Evolutionary conservation across 805 yeast genomes (phyloP).

Genomic region (Isabelozyma rhagii): DNA sequence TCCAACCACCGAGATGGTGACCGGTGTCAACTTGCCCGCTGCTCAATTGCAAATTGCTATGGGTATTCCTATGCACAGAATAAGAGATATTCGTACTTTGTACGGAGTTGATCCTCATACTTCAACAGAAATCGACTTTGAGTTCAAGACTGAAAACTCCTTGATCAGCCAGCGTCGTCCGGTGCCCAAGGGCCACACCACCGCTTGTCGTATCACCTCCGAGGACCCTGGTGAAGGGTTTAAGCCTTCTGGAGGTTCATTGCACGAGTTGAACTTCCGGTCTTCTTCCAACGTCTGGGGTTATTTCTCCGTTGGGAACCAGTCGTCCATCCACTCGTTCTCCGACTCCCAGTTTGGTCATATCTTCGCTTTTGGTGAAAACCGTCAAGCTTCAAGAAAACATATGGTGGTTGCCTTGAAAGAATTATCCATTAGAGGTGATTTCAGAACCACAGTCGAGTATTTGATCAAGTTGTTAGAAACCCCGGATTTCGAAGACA

Average conservation of each 20-base stretch:
- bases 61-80: conserved; percentile 98
- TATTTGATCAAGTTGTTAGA: conserved; percentile 91
- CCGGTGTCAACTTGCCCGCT: conserved; percentile 97
- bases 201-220: conserved; percentile 98
- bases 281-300: conserved; percentile 99
- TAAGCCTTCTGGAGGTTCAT: conserved; percentile 96
- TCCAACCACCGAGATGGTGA: conserved; percentile 99
- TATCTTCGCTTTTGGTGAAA: conserved; percentile 98
- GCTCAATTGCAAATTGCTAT: conserved; percentile 98
- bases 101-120: conserved; percentile 97
- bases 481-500: conserved; percentile 94
- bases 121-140: conserved; percentile 85
- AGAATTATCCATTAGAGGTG: conserved; percentile 96
- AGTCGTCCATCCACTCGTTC: conserved; percentile 95
- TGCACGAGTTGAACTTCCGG: conserved; percentile 94
- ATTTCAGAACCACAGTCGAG: conserved; percentile 96
- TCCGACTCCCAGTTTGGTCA: conserved; percentile 99
- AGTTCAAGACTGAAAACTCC: conserved; percentile 71
- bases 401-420: conserved; percentile 98
- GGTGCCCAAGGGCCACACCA: conserved; percentile 95
- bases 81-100: conserved; percentile 84
- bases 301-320: conserved; percentile 94
- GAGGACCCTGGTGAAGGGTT: conserved; percentile 99
- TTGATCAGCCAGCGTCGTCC: conserved; percentile 85
- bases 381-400: conserved; percentile 95